phyloP scores from a whole-genome alignment of 371 early-diverging fungal genomes.

The Mucor racemosus region DNA sequence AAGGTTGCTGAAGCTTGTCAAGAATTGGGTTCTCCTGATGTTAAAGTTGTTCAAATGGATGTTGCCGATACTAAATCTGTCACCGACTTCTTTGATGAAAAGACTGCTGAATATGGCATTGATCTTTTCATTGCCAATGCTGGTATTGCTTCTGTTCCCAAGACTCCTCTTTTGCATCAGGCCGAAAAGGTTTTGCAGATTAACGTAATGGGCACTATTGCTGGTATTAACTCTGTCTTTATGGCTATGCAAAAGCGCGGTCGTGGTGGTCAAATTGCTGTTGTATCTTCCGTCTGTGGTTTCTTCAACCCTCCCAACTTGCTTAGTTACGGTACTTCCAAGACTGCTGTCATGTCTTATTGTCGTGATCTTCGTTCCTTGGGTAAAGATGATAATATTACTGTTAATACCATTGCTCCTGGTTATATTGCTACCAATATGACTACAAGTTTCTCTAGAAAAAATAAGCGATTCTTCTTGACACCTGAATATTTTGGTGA shows the following conservation, averaged over 20 bases:
- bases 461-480: constrained; percentile 1
- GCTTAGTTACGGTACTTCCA: constrained; percentile 24
- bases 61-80: constrained; percentile 21
- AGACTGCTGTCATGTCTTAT: constrained; percentile 26
- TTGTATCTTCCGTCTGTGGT: constrained; percentile 21
- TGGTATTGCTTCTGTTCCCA: constrained; percentile 14
- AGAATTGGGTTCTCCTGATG: constrained; percentile 27
- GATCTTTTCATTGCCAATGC: constrained; percentile 34
- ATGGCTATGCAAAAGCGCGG: constrained; percentile 26
- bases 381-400: constrained; percentile 23
- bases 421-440: constrained; percentile 29
- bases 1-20: constrained; percentile 24
- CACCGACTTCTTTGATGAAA: constrained; percentile 18
- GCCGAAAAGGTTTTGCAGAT: constrained; percentile 20
- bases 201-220: constrained; percentile 21
- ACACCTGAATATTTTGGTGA: constrained; percentile 22
- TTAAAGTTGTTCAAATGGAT: constrained; percentile 29
- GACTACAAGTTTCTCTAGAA: constrained; percentile 9
- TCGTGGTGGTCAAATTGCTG: constrained; percentile 28
- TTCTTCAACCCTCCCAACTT: constrained; percentile 19
- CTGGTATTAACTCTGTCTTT: constrained; percentile 25
- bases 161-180: constrained; percentile 18
- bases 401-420: constrained; percentile 27
- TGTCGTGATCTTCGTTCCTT: constrained; percentile 25
- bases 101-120: constrained; percentile 16